Evolutionary conservation across 768 basidiomycete species (phyloP).

Genomic region (Mycena polygramma): DNA sequence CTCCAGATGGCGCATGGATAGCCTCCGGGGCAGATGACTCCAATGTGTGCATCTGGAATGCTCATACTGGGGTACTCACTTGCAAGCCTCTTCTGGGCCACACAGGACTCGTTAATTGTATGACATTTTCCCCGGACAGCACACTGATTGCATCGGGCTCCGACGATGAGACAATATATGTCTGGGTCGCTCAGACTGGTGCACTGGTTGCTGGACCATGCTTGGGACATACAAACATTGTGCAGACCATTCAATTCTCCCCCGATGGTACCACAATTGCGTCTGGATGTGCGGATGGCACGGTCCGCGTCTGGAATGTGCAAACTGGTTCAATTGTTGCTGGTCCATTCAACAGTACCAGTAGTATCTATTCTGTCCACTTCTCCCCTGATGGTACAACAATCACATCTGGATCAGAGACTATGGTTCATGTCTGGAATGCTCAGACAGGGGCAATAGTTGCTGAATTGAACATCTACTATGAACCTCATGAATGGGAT

Average conservation of each 20-base stretch:
- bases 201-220: background rate
- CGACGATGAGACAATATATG: background rate
- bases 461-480: too few species aligned
- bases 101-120: background rate
- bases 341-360: too few species aligned
- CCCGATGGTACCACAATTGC: conserved; percentile 3
- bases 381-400: too few species aligned
- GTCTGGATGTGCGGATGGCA: background rate
- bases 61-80: background rate
- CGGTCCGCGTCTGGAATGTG: background rate
- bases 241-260: background rate
- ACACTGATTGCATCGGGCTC: background rate
- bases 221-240: background rate
- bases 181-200: background rate
- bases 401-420: background rate
- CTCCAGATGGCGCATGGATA: background rate
- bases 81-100: background rate
- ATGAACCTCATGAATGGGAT: too few species aligned
- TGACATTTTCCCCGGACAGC: background rate
- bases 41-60: background rate
- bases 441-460: too few species aligned
- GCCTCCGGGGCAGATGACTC: background rate
- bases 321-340: background rate
- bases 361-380: too few species aligned
- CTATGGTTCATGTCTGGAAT: background rate